Conservation (phyloP, 2,329 filamentous ascomycete species). For the Tolypocladium album region DNA sequence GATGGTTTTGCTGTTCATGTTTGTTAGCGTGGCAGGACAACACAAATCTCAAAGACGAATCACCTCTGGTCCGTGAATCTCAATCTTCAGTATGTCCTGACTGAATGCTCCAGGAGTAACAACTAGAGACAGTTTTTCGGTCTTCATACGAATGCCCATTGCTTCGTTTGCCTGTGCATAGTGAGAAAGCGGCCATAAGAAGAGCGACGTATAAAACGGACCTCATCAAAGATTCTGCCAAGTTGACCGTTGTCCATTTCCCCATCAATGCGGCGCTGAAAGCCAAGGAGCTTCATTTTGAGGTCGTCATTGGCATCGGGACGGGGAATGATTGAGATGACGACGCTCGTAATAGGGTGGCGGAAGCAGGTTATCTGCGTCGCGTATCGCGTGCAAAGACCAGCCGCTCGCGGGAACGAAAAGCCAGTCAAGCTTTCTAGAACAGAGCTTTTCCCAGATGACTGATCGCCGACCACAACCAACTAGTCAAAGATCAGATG, state of each 20-base stretch:
- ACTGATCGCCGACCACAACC: constrained; percentile 76
- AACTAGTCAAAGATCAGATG: constrained; percentile 28
- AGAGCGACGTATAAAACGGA: constrained; percentile 3
- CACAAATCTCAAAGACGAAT: too few relatives aligned
- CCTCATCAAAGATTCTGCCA: constrained; percentile 27
- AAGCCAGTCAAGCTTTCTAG: constrained; percentile 53
- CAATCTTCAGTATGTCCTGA: constrained; percentile 28
- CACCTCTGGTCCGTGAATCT: constrained; percentile 31
- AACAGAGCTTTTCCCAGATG: constrained; percentile 77
- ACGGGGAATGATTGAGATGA: constrained; percentile 27
- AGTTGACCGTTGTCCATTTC: constrained; percentile 19
- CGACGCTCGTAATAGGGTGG: constrained; percentile 22
- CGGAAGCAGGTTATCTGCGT: constrained; percentile 20
- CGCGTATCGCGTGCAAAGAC: constrained; percentile 36
- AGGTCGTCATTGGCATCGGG: constrained; percentile 6
- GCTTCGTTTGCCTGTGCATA: constrained; percentile 23
- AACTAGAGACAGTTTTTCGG: constrained; percentile 3
- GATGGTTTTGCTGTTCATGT: constrained; percentile 19
- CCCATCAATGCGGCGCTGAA: constrained; percentile 12
- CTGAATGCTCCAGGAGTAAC: constrained; percentile 26
- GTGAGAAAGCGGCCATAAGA: background rate
- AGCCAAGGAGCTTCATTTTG: constrained; percentile 9
- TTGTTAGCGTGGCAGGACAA: background rate
- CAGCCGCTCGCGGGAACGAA: constrained; percentile 31
- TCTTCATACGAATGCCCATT: constrained; percentile 30